Base-by-base conservation (phyloP, 805 yeast species). In the Metschnikowia corniflorae region DNA sequence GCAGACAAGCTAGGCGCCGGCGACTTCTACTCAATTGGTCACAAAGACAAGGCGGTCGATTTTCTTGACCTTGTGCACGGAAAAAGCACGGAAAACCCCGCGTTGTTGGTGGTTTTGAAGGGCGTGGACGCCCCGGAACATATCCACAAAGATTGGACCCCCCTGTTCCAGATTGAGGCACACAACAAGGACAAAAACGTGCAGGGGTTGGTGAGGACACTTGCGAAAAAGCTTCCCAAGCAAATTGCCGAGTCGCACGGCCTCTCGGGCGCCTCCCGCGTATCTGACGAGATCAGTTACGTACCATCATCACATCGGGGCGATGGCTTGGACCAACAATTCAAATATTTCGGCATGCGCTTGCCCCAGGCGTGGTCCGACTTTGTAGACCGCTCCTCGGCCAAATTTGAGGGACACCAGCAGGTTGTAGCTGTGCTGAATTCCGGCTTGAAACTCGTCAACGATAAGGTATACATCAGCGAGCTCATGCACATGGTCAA, bases 401-500 rank as follows among this genome's bases (percentile, higher is more conserved):
- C 42, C 9, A 32, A 30, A 14, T 4, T 17, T 5, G 35, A 47
- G 5, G 47, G 48, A 13, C 24, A 16, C 13, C 44, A 46, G 16
- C 22, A 44, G 6, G 38, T 37, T 5, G 22, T 43, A 17, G 44
- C 28, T 2, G 29, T 52, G 40, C 48, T 50, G 58, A 46, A 53
- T 53, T 61, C 40, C 31, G 40, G 51, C 30, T 49, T 58, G 44
- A 48, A 55, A 31, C 50, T 60, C 27, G 63, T 73, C 37, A 68
- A 63, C 49, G 78, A 74, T 46, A 65, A 68, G 44, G 46, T 57
- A n/a, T 75, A 67, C 54, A 69, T 73, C 40, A 65, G 58, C 37
- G 80, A 75, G 49, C 47, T 75, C 38, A 58, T 71, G 26, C 78
- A 75, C 51, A 56, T 74, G 45, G 61, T 67, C 15, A 71, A 63